Evolutionary conservation across 2,329 filamentous ascomycete genomes (phyloP).

Genomic region (Pezicula rhizophila): DNA sequence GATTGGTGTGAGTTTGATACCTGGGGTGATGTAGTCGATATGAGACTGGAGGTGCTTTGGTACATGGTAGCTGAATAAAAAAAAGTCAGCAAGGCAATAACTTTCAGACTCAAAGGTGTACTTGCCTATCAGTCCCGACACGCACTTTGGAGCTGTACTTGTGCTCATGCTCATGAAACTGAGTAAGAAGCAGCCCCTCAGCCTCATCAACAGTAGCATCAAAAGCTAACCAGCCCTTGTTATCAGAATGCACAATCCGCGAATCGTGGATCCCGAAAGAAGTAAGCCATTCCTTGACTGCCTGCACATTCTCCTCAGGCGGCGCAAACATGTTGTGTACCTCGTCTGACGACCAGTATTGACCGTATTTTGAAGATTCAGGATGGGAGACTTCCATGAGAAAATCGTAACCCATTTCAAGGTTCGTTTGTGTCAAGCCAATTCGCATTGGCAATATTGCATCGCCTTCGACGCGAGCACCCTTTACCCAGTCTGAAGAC

Average conservation of each 20-base stretch:
- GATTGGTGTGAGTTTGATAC: conserved; percentile 28
- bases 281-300: conserved; percentile 29
- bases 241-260: conserved; percentile 26
- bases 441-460: conserved; percentile 36
- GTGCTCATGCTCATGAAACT: conserved; percentile 30
- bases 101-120: neutral
- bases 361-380: conserved; percentile 12
- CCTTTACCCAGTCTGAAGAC: conserved; percentile 11
- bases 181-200: conserved; percentile 27
- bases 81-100: neutral
- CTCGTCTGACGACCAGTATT: conserved; percentile 13
- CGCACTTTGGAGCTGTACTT: conserved; percentile 15
- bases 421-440: conserved; percentile 37
- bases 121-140: conserved; percentile 30
- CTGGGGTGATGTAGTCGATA: conserved; percentile 42
- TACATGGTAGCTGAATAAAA: conserved; percentile 29
- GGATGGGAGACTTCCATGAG: conserved; percentile 33
- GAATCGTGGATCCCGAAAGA: conserved; percentile 25
- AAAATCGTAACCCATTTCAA: conserved; percentile 35
- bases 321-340: conserved; percentile 28
- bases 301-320: conserved; percentile 14
- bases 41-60: conserved; percentile 34
- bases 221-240: conserved; percentile 30
- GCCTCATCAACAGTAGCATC: conserved; percentile 29
- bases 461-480: conserved; percentile 11